Percentiles rank a stretch among this genome's conserved stretches.
These are phyloP conservation scores for Ustilago shanxiensis DNA, from an alignment of 1,284 basidiomycete species.

Conservation along the genomic window DNA sequence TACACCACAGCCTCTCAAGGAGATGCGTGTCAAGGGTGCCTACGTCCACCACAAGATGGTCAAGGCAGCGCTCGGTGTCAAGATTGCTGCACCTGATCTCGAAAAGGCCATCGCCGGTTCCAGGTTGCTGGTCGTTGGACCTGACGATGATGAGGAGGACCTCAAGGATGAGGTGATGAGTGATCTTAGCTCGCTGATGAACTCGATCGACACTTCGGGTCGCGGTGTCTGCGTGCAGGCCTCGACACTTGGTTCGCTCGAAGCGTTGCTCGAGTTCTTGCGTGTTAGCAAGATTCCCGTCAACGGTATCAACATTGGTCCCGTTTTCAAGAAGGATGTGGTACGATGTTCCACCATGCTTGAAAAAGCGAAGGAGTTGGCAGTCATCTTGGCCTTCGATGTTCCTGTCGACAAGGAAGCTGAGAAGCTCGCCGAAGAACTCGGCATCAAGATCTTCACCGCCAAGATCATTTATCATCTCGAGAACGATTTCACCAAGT, in stretches of 20 bases:
- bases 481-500: constrained; percentile 97
- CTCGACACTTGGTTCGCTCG: constrained; percentile 95
- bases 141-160: constrained; percentile 96
- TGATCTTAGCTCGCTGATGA: constrained; percentile 88
- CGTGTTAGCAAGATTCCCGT: constrained; percentile 92
- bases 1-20: constrained; percentile 95
- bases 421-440: constrained; percentile 89
- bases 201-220: constrained; percentile 93
- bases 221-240: constrained; percentile 98
- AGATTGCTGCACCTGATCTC: constrained; percentile 93
- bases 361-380: constrained; percentile 94
- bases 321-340: constrained; percentile 95
- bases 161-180: constrained; percentile 96
- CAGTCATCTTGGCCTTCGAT: constrained; percentile 96
- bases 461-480: constrained; percentile 99
- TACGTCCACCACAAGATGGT: constrained; percentile 99
- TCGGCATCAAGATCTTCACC: constrained; percentile 94
- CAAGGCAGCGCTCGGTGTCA: constrained; percentile 97
- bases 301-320: constrained; percentile 93
- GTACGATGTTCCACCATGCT: constrained; percentile 94
- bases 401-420: constrained; percentile 91
- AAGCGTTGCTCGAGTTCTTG: constrained; percentile 96
- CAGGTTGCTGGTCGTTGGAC: constrained; percentile 87
- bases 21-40: constrained; percentile 95
- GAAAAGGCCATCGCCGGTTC: constrained; percentile 99